These are phyloP conservation scores for Arthroderma sp. DNA, from an alignment of 2,329 filamentous ascomycete species.

Conservation along the genomic window DNA sequence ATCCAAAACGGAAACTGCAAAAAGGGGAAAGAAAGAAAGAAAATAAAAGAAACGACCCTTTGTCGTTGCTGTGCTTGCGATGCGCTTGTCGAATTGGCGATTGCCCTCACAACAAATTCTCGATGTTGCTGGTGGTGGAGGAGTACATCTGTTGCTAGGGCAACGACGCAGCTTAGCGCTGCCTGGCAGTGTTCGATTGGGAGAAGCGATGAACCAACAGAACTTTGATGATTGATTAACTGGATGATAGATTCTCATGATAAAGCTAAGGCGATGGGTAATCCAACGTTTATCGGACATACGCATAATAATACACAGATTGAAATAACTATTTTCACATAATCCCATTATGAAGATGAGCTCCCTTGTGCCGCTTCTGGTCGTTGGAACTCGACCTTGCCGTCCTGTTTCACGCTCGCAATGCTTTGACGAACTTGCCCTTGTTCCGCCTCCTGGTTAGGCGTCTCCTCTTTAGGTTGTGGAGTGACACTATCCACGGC, in stretches of 20 bases:
- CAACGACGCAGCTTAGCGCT: too few relatives aligned
- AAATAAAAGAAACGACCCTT: conserved; percentile 7
- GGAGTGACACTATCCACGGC: conserved; percentile 36
- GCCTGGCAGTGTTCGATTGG: too few relatives aligned
- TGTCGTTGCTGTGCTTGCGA: background rate
- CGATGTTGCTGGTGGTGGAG: too few relatives aligned
- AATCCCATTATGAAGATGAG: background rate
- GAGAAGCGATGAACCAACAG: too few relatives aligned
- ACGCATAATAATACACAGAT: too few relatives aligned
- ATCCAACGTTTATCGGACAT: too few relatives aligned
- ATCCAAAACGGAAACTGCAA: background rate
- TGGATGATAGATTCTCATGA: too few relatives aligned
- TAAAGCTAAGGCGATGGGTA: too few relatives aligned
- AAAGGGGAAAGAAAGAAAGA: conserved; percentile 1
- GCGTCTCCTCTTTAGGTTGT: conserved; percentile 19
- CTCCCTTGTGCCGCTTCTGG: background rate
- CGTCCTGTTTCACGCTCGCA: conserved; percentile 7
- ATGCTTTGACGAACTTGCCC: conserved; percentile 2
- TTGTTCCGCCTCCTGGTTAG: conserved; percentile 1
- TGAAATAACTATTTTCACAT: background rate
- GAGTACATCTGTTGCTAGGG: too few relatives aligned
- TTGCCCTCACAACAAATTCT: too few relatives aligned
- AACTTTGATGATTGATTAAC: too few relatives aligned
- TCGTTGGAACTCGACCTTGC: conserved; percentile 8
- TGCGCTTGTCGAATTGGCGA: too few relatives aligned